Conservation (phyloP, 805 yeast genomes). For the Yarrowia keelungensis region DNA sequence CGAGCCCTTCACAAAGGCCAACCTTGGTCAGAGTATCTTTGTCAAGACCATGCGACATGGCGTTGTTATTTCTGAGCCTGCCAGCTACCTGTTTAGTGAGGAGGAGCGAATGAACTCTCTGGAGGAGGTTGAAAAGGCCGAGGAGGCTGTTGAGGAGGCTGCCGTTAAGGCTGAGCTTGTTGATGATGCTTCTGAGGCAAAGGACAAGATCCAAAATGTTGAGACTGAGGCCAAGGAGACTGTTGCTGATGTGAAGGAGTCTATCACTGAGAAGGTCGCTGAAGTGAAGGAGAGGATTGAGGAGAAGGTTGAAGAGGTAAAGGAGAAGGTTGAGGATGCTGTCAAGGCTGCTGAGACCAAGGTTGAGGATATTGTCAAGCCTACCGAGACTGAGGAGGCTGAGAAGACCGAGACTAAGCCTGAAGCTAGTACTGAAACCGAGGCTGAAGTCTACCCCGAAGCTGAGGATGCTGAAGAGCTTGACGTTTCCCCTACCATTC, state of each 20-base stretch:
- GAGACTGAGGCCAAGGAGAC: not conserved
- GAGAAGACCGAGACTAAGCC: not conserved
- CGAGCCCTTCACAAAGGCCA: conserved; percentile 44
- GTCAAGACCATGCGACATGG: conserved; percentile 36
- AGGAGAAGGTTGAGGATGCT: not conserved
- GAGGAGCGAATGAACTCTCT: conserved; percentile 42
- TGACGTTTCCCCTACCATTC: not conserved
- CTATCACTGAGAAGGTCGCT: not conserved
- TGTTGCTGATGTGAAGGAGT: not conserved
- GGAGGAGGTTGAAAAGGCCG: conserved; percentile 12
- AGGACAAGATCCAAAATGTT: too few relatives aligned
- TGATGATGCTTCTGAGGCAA: not conserved
- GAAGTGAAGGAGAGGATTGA: too few relatives aligned
- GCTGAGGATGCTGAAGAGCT: not conserved
- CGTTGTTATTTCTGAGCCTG: conserved; percentile 28
- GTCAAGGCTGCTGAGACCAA: not conserved
- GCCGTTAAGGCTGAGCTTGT: conserved; percentile 9
- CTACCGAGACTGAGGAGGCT: not conserved
- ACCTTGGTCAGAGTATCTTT: conserved; percentile 13
- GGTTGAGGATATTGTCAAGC: not conserved
- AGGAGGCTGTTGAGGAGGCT: not conserved
- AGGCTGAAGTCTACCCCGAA: not conserved
- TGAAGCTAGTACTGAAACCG: not conserved
- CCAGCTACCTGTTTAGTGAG: conserved; percentile 26
- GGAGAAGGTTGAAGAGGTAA: too few relatives aligned